phyloP scores from a whole-genome alignment of 495 filamentous ascomycete species.

The Penicillium bialowiezense region DNA sequence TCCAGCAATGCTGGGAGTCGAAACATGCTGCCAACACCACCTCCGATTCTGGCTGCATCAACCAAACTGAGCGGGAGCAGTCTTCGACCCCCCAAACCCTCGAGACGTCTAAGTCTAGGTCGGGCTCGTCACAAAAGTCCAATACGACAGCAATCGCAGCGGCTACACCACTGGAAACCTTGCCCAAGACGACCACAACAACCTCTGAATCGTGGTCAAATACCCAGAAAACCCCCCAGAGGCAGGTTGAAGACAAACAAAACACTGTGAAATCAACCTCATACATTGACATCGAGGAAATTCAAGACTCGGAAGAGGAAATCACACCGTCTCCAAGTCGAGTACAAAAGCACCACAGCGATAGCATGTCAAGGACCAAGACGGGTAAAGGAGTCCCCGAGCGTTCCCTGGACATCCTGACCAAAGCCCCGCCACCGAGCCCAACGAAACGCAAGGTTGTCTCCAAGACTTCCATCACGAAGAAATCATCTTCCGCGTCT shows the following conservation, averaged over 20 bases:
- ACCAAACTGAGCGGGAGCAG: background rate
- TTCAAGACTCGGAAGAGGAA: constrained; percentile 63
- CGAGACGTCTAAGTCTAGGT: background rate
- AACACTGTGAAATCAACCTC: constrained; percentile 7
- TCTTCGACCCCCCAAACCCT: background rate
- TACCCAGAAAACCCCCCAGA: background rate
- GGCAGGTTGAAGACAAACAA: background rate
- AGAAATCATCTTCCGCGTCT: background rate
- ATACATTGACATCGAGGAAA: constrained; percentile 51
- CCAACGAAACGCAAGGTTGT: constrained; percentile 12
- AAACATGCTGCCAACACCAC: constrained; percentile 29
- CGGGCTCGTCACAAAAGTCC: background rate
- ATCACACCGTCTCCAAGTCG: constrained; percentile 32
- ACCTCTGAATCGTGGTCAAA: background rate
- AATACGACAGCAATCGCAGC: constrained; percentile 3
- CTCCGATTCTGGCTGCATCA: background rate
- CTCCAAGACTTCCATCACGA: constrained; percentile 6
- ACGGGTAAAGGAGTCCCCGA: background rate
- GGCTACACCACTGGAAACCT: too few species aligned
- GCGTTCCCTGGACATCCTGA: constrained; percentile 13
- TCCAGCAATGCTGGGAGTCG: constrained; percentile 71
- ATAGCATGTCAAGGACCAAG: background rate
- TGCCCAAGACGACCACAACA: background rate
- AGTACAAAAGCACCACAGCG: constrained; percentile 22
- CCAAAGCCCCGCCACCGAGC: constrained; percentile 6